Conservation (phyloP, 805 yeast genomes). For the Maudiozyma barnettii region DNA sequence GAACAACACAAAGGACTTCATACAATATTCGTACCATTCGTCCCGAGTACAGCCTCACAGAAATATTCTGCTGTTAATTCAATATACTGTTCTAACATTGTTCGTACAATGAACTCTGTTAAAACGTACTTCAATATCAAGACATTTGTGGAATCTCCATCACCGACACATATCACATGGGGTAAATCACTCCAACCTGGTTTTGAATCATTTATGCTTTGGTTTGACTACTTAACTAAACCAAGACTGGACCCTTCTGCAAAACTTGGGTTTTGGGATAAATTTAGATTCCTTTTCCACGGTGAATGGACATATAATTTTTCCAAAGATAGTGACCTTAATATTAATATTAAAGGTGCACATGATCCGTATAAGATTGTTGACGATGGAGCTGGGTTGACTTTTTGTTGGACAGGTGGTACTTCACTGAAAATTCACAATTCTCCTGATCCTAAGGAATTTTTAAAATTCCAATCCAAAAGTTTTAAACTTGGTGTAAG, state of each 20-base stretch:
- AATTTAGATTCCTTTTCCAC: conserved; percentile 45
- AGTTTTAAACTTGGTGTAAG: conserved; percentile 52
- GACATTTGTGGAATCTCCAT: conserved; percentile 36
- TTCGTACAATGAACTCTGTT: conserved; percentile 56
- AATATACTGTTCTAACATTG: conserved; percentile 47
- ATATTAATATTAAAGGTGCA: conserved; percentile 54
- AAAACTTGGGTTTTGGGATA: conserved; percentile 67
- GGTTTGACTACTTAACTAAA: conserved; percentile 58
- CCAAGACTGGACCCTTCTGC: conserved; percentile 60
- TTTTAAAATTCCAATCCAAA: conserved; percentile 45
- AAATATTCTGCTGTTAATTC: conserved; percentile 33
- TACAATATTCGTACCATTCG: conserved; percentile 47
- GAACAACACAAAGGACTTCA: conserved; percentile 35
- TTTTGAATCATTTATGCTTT: conserved; percentile 48
- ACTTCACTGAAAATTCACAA: conserved; percentile 43
- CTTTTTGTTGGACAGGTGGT: conserved; percentile 54
- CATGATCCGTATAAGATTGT: conserved; percentile 47
- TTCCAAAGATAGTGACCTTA: conserved; percentile 39
- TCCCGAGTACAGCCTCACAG: conserved; percentile 36
- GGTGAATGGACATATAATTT: conserved; percentile 43
- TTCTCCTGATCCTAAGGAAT: conserved; percentile 38
- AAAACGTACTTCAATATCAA: conserved; percentile 44
- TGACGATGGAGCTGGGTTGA: conserved; percentile 54
- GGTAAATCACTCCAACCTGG: conserved; percentile 56
- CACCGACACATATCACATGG: conserved; percentile 51